Base-by-base conservation (phyloP, 768 basidiomycete species). In the Lyophyllum decastes region DNA sequence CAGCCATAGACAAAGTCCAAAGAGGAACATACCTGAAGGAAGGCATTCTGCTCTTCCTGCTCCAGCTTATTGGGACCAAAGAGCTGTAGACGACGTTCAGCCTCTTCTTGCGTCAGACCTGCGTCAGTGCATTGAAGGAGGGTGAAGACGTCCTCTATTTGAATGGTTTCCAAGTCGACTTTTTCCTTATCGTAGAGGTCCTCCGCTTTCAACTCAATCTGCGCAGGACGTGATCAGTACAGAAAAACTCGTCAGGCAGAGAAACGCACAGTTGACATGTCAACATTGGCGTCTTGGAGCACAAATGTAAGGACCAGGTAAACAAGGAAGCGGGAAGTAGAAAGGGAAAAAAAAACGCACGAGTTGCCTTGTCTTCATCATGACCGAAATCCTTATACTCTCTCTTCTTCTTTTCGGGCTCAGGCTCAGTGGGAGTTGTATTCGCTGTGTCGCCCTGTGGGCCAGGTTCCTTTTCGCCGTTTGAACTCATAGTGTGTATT, bases 151-250 rank as follows among this genome's bases (percentile, higher is more conserved):
- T 98, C 96, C 65, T 94, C 94, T 72, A 98, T 90, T 62, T 93
- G 89, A 65, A 98, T 89, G 21, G 94, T 95, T 81, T 98, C 96
- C 58, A 98, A 82, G 76, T 98, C 96, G 76, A 98, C 96, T 80
- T 98, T 98, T 77, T 98, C 96, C 79, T 96, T 96, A 76, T 97
- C 95, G 73, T 97, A 98, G 49, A 95, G 76, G 72, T 95, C 94
- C 74, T 95, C 94, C 3, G 93, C 92, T 72, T 88, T 94, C 65
- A 95, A 82, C 75, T 94, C 90, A 59, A 95, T 95, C 85, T 79
- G 80, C 54, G 16, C 24, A 43, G 38, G 4, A 25, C 4, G 25
- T 22, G 19, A 49, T 59, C 34, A 58, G 46, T n/a, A 14, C 0
- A 9, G 30, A 44, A 35, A 17, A 47, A 43, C 43, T 49, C 1